Evolutionary conservation across 2,329 filamentous ascomycete genomes (phyloP).

Genomic region (Talaromyces piceae): DNA sequence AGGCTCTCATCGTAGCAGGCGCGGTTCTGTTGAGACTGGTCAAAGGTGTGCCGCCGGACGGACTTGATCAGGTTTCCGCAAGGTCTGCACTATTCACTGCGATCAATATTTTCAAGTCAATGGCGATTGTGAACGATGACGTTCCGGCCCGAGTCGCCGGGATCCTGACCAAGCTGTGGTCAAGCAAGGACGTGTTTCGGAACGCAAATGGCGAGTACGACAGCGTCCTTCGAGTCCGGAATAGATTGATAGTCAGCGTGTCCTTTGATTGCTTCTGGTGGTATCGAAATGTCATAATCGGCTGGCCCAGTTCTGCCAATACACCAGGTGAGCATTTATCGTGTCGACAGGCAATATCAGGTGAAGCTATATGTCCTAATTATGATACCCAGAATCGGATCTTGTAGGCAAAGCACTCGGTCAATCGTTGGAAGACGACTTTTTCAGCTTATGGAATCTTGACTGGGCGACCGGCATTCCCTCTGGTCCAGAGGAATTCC

Average conservation of each 20-base stretch:
- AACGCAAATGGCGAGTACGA: background rate
- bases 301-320: background rate
- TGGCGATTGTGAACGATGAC: background rate
- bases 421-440: background rate
- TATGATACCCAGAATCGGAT: background rate
- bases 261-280: background rate
- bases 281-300: background rate
- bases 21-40: background rate
- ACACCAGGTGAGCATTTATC: background rate
- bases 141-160: background rate
- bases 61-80: background rate
- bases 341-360: too few species aligned
- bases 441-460: background rate
- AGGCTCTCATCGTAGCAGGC: background rate
- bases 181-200: background rate
- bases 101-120: background rate
- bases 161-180: background rate
- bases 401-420: background rate
- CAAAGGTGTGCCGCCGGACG: background rate
- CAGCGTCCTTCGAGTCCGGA: background rate
- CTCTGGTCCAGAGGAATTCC: background rate
- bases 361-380: too few species aligned
- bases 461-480: background rate
- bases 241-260: background rate
- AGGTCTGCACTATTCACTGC: background rate